These are phyloP conservation scores for Spathaspora girioi DNA, from an alignment of 805 yeast species.

Conservation along the genomic window DNA sequence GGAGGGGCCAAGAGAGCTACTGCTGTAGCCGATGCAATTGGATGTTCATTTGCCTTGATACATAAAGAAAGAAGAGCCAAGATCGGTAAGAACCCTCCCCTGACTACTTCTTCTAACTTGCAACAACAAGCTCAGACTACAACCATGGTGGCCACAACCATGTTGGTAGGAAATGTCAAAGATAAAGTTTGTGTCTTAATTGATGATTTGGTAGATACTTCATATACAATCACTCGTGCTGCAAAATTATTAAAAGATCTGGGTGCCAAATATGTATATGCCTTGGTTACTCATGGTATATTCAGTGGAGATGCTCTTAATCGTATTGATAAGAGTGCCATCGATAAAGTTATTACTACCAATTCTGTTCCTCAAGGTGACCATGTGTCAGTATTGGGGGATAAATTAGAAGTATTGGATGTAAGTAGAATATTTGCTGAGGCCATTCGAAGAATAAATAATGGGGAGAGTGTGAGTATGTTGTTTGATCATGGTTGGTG, in stretches of 20 bases:
- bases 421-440: constrained; percentile 88
- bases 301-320: constrained; percentile 88
- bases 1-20: constrained; percentile 99
- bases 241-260: constrained; percentile 89
- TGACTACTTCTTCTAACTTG: constrained; percentile 13
- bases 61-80: constrained; percentile 83
- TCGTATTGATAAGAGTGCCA: constrained; percentile 60
- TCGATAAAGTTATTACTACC: constrained; percentile 84
- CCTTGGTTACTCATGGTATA: constrained; percentile 87
- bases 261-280: constrained; percentile 85
- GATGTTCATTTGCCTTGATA: constrained; percentile 87
- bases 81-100: constrained; percentile 30
- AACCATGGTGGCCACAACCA: constrained; percentile 67
- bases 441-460: constrained; percentile 92
- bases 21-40: constrained; percentile 85
- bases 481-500: constrained; percentile 81
- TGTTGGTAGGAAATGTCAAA: constrained; percentile 94
- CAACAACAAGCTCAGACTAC: constrained; percentile 1
- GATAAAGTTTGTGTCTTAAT: constrained; percentile 83
- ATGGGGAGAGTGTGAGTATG: constrained; percentile 94
- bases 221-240: constrained; percentile 87
- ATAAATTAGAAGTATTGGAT: constrained; percentile 75
- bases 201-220: constrained; percentile 93
- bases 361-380: constrained; percentile 85
- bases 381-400: constrained; percentile 42